Conservation (phyloP, 176 grass and related monocot species). For the Rhynchospora breviuscula region DNA sequence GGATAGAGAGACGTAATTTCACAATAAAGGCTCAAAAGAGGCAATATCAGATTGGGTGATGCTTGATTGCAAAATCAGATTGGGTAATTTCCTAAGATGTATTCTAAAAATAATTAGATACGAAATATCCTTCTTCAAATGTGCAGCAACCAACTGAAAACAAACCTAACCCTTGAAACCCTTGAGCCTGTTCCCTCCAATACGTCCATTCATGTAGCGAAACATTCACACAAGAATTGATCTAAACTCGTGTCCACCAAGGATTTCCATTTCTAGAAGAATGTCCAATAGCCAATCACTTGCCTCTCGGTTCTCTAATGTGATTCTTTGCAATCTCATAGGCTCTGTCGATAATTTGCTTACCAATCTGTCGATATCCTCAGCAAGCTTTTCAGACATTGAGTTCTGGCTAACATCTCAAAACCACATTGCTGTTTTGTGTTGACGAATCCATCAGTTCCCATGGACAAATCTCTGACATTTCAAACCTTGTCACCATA, state of each 20-base stretch:
- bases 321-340: constrained; percentile 63
- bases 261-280: constrained; percentile 69
- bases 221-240: constrained; percentile 26
- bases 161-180: too few species aligned
- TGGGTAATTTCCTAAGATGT: too few species aligned
- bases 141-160: too few species aligned
- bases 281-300: constrained; percentile 69
- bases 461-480: too few species aligned
- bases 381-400: constrained; percentile 73
- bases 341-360: constrained; percentile 48
- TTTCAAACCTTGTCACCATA: too few species aligned
- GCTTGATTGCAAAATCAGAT: neutral
- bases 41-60: neutral
- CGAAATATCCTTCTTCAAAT: too few species aligned
- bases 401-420: constrained; percentile 64
- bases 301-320: constrained; percentile 43
- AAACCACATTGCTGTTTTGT: too few species aligned
- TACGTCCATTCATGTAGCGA: too few species aligned
- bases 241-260: constrained; percentile 62
- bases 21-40: neutral
- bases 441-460: too few species aligned
- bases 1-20: neutral
- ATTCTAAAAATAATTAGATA: too few species aligned
- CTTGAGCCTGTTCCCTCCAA: too few species aligned
- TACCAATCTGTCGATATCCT: constrained; percentile 52